phyloP scores from a whole-genome alignment of 2,329 filamentous ascomycete genomes.

The Exophiala bonariae region DNA sequence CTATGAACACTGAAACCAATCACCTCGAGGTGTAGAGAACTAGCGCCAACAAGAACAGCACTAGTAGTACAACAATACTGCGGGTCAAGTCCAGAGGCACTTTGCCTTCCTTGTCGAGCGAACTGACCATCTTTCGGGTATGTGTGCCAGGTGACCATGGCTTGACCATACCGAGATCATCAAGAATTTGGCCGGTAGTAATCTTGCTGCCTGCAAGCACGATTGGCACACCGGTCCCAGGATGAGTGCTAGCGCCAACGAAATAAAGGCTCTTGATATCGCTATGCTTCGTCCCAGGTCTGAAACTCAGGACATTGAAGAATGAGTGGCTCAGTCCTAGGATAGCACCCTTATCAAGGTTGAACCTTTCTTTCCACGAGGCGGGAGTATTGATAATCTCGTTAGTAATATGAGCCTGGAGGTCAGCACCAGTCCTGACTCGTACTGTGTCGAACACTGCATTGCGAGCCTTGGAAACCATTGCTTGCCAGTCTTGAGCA shows the following conservation, averaged over 20 bases:
- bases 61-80: constrained; percentile 1
- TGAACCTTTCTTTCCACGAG: constrained; percentile 68
- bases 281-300: constrained; percentile 34
- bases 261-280: constrained; percentile 58
- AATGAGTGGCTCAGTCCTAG: constrained; percentile 71
- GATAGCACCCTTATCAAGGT: constrained; percentile 73
- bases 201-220: constrained; percentile 69
- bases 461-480: constrained; percentile 59
- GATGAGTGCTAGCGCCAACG: constrained; percentile 73
- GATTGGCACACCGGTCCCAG: constrained; percentile 74
- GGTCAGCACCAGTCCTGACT: constrained; percentile 58
- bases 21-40: constrained; percentile 2
- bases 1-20: too few species aligned
- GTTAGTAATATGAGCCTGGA: constrained; percentile 52
- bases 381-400: constrained; percentile 67
- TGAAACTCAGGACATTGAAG: constrained; percentile 48
- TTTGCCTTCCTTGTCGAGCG: constrained; percentile 19
- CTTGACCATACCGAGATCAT: constrained; percentile 37
- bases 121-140: constrained; percentile 20
- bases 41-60: constrained; percentile 13
- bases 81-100: constrained; percentile 18
- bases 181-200: constrained; percentile 54
- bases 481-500: constrained; percentile 60
- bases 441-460: constrained; percentile 63
- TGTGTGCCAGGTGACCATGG: constrained; percentile 39